phyloP scores from a whole-genome alignment of 768 basidiomycete genomes.

The Sarcomyxa edulis region DNA sequence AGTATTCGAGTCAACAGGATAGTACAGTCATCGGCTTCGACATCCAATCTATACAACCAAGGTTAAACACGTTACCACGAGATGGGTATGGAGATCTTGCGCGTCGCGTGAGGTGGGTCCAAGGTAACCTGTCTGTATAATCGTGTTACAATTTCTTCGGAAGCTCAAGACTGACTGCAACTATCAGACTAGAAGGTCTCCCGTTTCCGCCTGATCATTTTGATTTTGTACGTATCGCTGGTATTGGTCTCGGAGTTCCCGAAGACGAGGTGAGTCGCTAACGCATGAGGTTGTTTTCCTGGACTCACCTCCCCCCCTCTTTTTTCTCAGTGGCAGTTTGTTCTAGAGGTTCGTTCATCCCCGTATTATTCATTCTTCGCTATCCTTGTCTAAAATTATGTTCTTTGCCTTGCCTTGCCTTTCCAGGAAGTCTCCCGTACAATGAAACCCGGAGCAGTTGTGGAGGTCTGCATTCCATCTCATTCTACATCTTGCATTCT shows the following conservation, averaged over 20 bases:
- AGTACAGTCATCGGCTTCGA: constrained; percentile 60
- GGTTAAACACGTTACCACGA: constrained; percentile 27
- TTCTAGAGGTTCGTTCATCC: constrained; percentile 48
- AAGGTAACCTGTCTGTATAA: constrained; percentile 55
- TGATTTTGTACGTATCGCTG: constrained; percentile 60
- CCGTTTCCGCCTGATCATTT: constrained; percentile 56
- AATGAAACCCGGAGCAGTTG: constrained; percentile 51
- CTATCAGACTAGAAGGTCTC: constrained; percentile 52
- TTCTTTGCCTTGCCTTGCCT: constrained; percentile 6
- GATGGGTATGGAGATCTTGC: constrained; percentile 33
- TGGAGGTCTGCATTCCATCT: constrained; percentile 56
- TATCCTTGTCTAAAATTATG: constrained; percentile 4
- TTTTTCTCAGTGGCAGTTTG: constrained; percentile 49
- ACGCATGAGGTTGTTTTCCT: not conserved
- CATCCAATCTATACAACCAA: constrained; percentile 48
- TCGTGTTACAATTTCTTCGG: constrained; percentile 1
- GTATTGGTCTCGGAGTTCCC: constrained; percentile 63
- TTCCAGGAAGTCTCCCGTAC: constrained; percentile 65
- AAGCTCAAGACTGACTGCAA: constrained; percentile 4
- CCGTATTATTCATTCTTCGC: no score
- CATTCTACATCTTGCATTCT: no score
- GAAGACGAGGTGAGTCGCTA: constrained; percentile 51
- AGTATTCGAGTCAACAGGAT: constrained; percentile 25
- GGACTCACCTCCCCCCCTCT: constrained; percentile 9
- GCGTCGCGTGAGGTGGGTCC: constrained; percentile 56